Evolutionary conservation across 2,329 filamentous ascomycete species (phyloP).

Genomic region (Colletotrichum liaoningense): DNA sequence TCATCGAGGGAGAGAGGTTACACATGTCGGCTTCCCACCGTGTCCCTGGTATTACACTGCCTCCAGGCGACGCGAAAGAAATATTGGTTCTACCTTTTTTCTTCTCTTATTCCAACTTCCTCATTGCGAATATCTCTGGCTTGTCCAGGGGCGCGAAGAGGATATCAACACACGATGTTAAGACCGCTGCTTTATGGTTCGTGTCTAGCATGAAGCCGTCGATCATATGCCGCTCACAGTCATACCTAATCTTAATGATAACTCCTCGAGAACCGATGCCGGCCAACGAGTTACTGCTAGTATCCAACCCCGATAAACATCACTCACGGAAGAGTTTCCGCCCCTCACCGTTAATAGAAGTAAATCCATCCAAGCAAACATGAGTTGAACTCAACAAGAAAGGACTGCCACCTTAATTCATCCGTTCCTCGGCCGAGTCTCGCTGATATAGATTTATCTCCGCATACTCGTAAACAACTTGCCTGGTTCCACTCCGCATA

Average conservation of each 20-base stretch:
- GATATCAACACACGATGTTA: neutral
- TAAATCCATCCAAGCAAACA: neutral
- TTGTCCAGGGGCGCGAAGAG: neutral
- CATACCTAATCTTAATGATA: neutral
- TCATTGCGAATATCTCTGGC: constrained; percentile 14
- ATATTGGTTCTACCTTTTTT: neutral
- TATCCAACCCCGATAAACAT: neutral
- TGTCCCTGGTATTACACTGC: constrained; percentile 23
- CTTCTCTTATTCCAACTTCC: neutral
- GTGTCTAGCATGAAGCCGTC: neutral
- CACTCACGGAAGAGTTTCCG: neutral
- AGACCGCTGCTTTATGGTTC: neutral
- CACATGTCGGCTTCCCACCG: constrained; percentile 2
- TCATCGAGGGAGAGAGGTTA: neutral
- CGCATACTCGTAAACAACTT: neutral
- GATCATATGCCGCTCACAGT: neutral
- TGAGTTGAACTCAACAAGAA: neutral
- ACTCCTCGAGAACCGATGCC: no score
- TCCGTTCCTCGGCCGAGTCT: neutral
- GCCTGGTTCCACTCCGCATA: no score
- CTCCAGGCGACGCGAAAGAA: constrained; percentile 7
- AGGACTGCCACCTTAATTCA: neutral
- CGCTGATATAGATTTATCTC: neutral
- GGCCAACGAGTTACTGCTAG: neutral
- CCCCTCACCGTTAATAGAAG: neutral